Base-by-base conservation (phyloP, 805 yeast species). In the Teunomyces atbi region DNA sequence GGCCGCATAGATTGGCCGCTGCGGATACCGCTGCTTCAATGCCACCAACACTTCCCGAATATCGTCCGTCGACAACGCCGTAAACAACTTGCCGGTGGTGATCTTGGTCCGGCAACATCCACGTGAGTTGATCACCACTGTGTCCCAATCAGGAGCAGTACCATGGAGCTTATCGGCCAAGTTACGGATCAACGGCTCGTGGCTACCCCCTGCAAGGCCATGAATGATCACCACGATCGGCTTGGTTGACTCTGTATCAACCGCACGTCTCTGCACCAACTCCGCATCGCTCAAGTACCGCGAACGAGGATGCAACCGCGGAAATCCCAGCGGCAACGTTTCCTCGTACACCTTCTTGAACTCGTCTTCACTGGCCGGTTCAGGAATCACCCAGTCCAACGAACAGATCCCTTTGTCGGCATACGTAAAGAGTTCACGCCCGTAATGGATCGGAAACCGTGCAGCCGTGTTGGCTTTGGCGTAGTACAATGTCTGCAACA, bases 181-280 rank as follows among this genome's bases (percentile, higher is more conserved):
- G 45, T 86, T 76, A 19, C 94, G 74, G 35, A 88, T 81, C 58
- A 88, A 82, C 5, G 86, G 74, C 60, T 88, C 96, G 51, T 84
- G 86, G n/a, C 91, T 83, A 0, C 96, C 94, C 5, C 96, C 96
- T 1, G 87, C 83, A 32, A 88, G 75, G 0, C 96, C 96, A 59
- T 89, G 96, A 35, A 86, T 64, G 3, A 79, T 66, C 26, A 88
- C 76, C 13, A 85, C 68, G 57, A 89, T 69, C 2, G 95, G 95
- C 41, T 63, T 73, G 2, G 70, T 54, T 15, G 66, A 67, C 12
- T 34, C 55, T 30, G 49, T 53, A 18, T 41, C 53, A 6, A 43
- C 42, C 3, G 44, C 45, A 8, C 48, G 50, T 20, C 45, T 33
- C 44, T 55, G 42, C 55, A 54, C 61, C 37, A 78, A 52, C 59